A percentile compares a stretch with the other conserved stretches of the same genome.
Evolutionary conservation across 495 filamentous ascomycete species (phyloP).

Genomic region (Hypoxylon lienhwacheense): DNA sequence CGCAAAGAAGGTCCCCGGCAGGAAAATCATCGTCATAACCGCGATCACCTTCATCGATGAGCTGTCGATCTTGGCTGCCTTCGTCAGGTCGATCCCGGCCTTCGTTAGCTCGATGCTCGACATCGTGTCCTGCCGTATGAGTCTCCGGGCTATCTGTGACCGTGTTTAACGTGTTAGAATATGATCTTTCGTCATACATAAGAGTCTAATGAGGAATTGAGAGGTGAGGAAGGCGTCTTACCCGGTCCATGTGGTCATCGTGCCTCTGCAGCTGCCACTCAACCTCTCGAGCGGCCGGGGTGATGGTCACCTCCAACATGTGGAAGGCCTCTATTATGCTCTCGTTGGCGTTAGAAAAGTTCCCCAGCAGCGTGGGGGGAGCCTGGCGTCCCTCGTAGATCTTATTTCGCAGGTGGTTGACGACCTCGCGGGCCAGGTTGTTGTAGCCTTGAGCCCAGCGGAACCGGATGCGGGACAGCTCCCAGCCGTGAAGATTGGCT

Average conservation of each 20-base stretch:
- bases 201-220: too few species aligned
- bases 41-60: constrained; percentile 58
- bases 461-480: background rate
- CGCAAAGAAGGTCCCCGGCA: constrained; percentile 54
- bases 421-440: background rate
- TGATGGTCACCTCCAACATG: constrained; percentile 2
- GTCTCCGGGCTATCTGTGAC: background rate
- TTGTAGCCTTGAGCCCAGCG: background rate
- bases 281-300: background rate
- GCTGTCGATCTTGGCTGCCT: constrained; percentile 48
- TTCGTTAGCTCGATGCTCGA: constrained; percentile 2
- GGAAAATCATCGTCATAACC: constrained; percentile 56
- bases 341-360: background rate
- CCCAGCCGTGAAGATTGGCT: constrained; percentile 1
- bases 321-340: background rate
- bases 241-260: constrained; percentile 2
- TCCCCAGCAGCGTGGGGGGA: background rate
- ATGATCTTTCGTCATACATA: too few species aligned
- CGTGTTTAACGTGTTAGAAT: background rate
- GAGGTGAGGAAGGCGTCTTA: background rate
- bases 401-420: constrained; percentile 1
- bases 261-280: constrained; percentile 2
- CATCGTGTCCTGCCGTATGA: constrained; percentile 8
- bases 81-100: constrained; percentile 40
- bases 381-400: background rate